Conservation (phyloP, 2,329 filamentous ascomycete genomes). For the Penicillium olsonii region DNA sequence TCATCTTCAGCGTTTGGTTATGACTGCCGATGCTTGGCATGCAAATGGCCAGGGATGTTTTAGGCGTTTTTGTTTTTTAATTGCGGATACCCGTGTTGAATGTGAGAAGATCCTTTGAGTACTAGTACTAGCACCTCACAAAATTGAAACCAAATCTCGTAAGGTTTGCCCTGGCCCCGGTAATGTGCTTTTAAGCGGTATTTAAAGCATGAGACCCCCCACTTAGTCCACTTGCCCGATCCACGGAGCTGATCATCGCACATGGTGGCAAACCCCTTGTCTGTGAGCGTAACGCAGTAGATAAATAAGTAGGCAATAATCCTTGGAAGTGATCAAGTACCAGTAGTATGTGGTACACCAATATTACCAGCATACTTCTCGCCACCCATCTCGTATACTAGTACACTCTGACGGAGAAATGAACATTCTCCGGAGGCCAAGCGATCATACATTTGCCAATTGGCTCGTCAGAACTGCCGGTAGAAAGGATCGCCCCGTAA, state of each 20-base stretch:
- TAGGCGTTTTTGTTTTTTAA: slow-evolving; percentile 5
- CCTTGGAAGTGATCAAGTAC: no score
- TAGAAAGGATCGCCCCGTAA: neutral
- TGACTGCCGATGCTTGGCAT: neutral
- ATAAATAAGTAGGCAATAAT: no score
- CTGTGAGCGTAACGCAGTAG: no score
- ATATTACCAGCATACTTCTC: no score
- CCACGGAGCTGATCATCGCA: neutral
- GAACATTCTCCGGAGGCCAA: slow-evolving; percentile 4
- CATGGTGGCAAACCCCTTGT: neutral
- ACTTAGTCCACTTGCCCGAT: neutral
- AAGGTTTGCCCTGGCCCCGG: neutral
- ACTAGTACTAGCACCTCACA: neutral
- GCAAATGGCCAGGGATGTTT: neutral
- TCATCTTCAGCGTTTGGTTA: slow-evolving; percentile 6
- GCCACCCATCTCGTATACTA: no score
- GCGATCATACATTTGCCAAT: neutral
- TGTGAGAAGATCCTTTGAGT: neutral
- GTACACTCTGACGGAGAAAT: neutral
- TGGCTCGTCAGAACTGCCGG: neutral
- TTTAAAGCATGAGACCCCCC: neutral
- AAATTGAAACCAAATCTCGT: neutral
- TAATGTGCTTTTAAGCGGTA: neutral
- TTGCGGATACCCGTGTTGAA: slow-evolving; percentile 13
- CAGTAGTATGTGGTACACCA: no score